Conservation (phyloP, 768 basidiomycete species). For the Phylloporus rhodoxanthus region DNA sequence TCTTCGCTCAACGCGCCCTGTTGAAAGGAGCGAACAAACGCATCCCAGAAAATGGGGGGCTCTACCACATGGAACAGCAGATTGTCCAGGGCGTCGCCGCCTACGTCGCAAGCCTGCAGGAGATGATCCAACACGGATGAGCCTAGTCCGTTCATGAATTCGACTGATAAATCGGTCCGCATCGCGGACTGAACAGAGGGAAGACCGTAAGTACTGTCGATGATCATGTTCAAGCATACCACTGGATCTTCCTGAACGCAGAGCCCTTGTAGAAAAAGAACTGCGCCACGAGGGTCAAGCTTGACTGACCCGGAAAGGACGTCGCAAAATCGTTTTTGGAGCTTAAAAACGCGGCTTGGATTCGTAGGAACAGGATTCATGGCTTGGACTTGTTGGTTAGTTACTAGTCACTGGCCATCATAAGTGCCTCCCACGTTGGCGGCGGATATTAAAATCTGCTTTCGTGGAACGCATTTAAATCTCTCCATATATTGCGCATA, state of each 20-base stretch:
- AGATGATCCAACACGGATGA: constrained; percentile 36
- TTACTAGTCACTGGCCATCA: no score
- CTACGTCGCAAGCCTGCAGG: constrained; percentile 34
- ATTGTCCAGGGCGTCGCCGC: constrained; percentile 37
- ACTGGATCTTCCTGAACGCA: constrained; percentile 36
- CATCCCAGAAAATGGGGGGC: constrained; percentile 47
- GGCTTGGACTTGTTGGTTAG: background rate
- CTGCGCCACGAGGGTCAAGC: constrained; percentile 18
- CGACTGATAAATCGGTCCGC: constrained; percentile 30
- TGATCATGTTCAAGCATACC: constrained; percentile 35
- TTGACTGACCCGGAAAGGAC: constrained; percentile 27
- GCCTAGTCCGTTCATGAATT: constrained; percentile 41
- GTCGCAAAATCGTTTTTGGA: constrained; percentile 33
- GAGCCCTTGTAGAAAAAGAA: constrained; percentile 43
- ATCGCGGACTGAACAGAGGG: constrained; percentile 36
- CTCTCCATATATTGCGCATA: no score
- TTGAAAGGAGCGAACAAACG: constrained; percentile 31
- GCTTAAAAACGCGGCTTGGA: constrained; percentile 6
- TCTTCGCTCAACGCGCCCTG: constrained; percentile 28
- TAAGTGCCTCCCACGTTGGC: no score
- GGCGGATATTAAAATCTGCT: no score
- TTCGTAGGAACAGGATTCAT: constrained; percentile 1
- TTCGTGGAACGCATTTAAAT: no score
- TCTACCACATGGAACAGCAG: constrained; percentile 40
- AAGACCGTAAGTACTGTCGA: constrained; percentile 34